Evolutionary conservation across 1,284 basidiomycete species (phyloP).

Genomic region (Retiboletus flavoniger): DNA sequence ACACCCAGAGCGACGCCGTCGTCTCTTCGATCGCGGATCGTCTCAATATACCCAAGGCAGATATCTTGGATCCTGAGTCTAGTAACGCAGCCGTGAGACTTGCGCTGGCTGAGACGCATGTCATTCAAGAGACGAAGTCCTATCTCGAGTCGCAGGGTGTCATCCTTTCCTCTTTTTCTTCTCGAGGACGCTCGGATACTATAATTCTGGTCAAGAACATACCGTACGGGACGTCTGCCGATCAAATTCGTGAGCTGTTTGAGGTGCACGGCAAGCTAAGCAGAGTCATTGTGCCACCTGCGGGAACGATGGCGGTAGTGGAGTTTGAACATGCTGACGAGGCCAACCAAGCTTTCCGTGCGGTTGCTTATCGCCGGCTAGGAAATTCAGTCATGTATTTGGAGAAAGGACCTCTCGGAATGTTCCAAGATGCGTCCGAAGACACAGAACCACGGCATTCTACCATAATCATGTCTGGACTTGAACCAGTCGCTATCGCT

Average conservation of each 20-base stretch:
- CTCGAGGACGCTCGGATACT: conserved; percentile 68
- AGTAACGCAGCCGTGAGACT: conserved; percentile 87
- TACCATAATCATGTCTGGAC: conserved; percentile 21
- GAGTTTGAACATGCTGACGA: conserved; percentile 78
- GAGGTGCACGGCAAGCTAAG: conserved; percentile 73
- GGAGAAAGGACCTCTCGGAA: conserved; percentile 86
- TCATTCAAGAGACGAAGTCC: conserved; percentile 92
- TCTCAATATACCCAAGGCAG: conserved; percentile 81
- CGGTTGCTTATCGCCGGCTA: conserved; percentile 83
- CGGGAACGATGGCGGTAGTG: conserved; percentile 92
- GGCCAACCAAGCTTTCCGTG: conserved; percentile 75
- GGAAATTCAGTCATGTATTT: conserved; percentile 91
- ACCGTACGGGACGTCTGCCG: conserved; percentile 82
- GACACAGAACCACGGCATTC: conserved; percentile 7
- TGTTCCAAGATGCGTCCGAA: conserved; percentile 55
- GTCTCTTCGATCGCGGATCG: conserved; percentile 80
- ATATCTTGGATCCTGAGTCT: conserved; percentile 79
- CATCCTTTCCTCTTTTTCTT: conserved; percentile 56
- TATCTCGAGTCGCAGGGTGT: conserved; percentile 80
- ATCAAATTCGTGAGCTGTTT: conserved; percentile 80
- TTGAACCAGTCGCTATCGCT: conserved; percentile 46
- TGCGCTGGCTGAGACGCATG: conserved; percentile 93
- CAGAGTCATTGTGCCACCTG: conserved; percentile 84
- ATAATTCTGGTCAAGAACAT: conserved; percentile 96
- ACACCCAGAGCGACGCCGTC: conserved; percentile 81